A percentile compares a stretch with the other conserved stretches of the same genome.
These are phyloP conservation scores for Grigorovia humatica DNA, from an alignment of 805 yeast species.

Conservation along the genomic window DNA sequence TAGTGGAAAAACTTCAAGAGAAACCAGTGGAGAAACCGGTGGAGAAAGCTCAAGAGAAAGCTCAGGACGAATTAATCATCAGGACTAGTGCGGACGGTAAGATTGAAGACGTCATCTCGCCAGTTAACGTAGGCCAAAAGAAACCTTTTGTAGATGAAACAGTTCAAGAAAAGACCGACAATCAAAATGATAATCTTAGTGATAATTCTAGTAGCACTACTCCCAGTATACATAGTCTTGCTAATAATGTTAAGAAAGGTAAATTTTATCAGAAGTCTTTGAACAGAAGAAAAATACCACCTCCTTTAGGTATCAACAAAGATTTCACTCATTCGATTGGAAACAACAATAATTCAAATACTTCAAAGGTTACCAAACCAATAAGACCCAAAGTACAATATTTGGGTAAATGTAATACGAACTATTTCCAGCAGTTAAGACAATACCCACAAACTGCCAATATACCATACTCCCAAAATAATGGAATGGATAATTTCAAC, in stretches of 20 bases:
- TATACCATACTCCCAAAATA: neutral
- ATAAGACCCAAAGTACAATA: constrained; percentile 22
- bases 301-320: constrained; percentile 4
- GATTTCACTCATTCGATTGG: neutral
- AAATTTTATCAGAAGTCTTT: constrained; percentile 3
- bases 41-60: neutral
- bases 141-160: constrained; percentile 1
- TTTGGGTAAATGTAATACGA: constrained; percentile 11
- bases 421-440: neutral
- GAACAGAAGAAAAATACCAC: constrained; percentile 6
- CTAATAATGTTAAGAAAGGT: neutral
- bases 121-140: constrained; percentile 1
- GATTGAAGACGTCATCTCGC: constrained; percentile 5
- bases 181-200: neutral
- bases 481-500: neutral
- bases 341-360: neutral
- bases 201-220: neutral
- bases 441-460: constrained; percentile 1
- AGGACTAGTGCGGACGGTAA: constrained; percentile 3
- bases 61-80: neutral
- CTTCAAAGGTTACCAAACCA: neutral
- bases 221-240: neutral
- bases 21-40: neutral
- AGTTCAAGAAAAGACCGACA: neutral
- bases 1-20: neutral